These are phyloP conservation scores for Suillus alpinus DNA, from an alignment of 768 basidiomycete species.

Conservation along the genomic window DNA sequence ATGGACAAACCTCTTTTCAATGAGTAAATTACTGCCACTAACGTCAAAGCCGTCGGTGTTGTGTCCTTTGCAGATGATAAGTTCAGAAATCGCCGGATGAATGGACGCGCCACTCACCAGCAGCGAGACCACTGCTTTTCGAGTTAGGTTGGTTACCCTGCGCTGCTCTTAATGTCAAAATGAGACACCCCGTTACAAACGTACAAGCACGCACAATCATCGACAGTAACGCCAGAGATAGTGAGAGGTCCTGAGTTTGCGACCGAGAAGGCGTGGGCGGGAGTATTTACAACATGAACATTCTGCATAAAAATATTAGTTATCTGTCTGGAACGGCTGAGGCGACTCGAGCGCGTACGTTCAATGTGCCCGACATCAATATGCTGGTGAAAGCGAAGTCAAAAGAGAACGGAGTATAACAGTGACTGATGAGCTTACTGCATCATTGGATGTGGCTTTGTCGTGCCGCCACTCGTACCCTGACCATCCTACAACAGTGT, in stretches of 20 bases:
- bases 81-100: neutral
- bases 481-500: slow-evolving; percentile 23
- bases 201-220: slow-evolving; percentile 47
- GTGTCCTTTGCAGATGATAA: slow-evolving; percentile 26
- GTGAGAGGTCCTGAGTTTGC: slow-evolving; percentile 28
- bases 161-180: slow-evolving; percentile 32
- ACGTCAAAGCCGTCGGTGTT: slow-evolving; percentile 55
- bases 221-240: slow-evolving; percentile 48
- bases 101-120: slow-evolving; percentile 31
- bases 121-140: slow-evolving; percentile 45
- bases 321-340: neutral
- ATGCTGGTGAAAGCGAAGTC: slow-evolving; percentile 25
- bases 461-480: slow-evolving; percentile 12
- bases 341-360: slow-evolving; percentile 19
- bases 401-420: neutral
- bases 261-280: slow-evolving; percentile 32
- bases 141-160: slow-evolving; percentile 51
- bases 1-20: slow-evolving; percentile 22
- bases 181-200: neutral
- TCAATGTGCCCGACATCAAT: slow-evolving; percentile 38
- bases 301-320: slow-evolving; percentile 19
- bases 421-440: slow-evolving; percentile 19
- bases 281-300: slow-evolving; percentile 39
- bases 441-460: slow-evolving; percentile 40
- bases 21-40: slow-evolving; percentile 33